phyloP scores from a whole-genome alignment of 768 basidiomycete species.

The Amanita brunnescens region DNA sequence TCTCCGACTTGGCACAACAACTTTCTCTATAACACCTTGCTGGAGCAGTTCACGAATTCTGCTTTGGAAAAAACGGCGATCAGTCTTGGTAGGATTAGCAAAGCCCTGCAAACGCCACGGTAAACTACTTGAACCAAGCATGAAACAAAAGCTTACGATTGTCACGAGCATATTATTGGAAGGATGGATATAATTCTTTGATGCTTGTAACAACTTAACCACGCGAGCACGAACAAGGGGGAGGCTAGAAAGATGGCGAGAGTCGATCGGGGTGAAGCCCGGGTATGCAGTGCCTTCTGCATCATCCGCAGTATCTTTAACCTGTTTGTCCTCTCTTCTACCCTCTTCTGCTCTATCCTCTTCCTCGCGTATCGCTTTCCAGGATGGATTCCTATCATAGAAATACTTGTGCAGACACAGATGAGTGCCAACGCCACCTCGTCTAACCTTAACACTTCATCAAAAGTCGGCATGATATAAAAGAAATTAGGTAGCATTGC shows the following conservation, averaged over 20 bases:
- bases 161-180: slow-evolving; percentile 71
- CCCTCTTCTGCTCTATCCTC: slow-evolving; percentile 41
- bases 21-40: slow-evolving; percentile 66
- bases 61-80: slow-evolving; percentile 76
- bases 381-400: slow-evolving; percentile 64
- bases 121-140: background rate
- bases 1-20: slow-evolving; percentile 54
- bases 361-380: slow-evolving; percentile 70
- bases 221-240: slow-evolving; percentile 64
- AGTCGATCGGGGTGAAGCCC: slow-evolving; percentile 67
- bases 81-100: slow-evolving; percentile 60
- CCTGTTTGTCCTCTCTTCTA: slow-evolving; percentile 17
- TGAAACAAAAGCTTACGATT: slow-evolving; percentile 41
- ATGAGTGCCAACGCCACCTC: slow-evolving; percentile 68
- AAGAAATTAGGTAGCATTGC: slow-evolving; percentile 14
- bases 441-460: slow-evolving; percentile 63
- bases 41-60: slow-evolving; percentile 66
- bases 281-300: slow-evolving; percentile 23
- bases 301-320: slow-evolving; percentile 21
- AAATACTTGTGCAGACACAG: slow-evolving; percentile 81
- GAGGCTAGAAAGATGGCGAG: slow-evolving; percentile 68
- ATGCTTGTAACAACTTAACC: slow-evolving; percentile 60
- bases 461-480: slow-evolving; percentile 1
- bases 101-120: slow-evolving; percentile 50
- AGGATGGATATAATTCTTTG: slow-evolving; percentile 60